A percentile compares a stretch with the other conserved stretches of the same genome.
phyloP scores from a whole-genome alignment of 306 rosid species.

The Crataegus laevigata region DNA sequence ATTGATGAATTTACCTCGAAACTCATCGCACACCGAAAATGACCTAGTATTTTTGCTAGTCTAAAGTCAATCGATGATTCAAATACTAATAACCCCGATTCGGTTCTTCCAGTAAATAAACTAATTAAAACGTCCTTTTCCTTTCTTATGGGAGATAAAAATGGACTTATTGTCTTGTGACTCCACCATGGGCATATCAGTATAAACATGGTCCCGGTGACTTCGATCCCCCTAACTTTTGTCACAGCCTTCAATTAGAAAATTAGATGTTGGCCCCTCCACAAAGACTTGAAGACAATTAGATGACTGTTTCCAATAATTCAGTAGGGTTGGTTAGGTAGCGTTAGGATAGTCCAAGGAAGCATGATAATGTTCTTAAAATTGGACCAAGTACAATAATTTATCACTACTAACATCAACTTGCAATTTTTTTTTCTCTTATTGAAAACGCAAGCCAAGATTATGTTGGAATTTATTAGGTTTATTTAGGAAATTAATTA shows the following conservation, averaged over 20 bases:
- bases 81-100: not conserved
- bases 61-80: not conserved
- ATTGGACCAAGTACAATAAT: not conserved
- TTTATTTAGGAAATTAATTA: too few species aligned
- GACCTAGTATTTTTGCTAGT: not conserved
- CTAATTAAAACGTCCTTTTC: not conserved
- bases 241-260: not conserved
- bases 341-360: not conserved
- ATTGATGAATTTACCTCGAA: too few species aligned
- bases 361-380: not conserved
- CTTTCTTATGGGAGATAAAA: conserved; percentile 3
- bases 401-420: not conserved
- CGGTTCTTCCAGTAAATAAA: not conserved
- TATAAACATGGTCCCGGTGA: conserved; percentile 4
- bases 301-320: conserved; percentile 13
- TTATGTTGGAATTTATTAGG: too few species aligned
- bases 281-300: conserved; percentile 3
- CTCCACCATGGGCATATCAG: not conserved
- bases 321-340: not conserved
- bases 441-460: not conserved
- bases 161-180: not conserved
- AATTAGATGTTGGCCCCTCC: not conserved
- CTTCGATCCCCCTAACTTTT: not conserved
- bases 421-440: too few species aligned
- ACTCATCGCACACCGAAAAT: too few species aligned